phyloP scores from a whole-genome alignment of 768 basidiomycete species.

The Gyrodon lividus region DNA sequence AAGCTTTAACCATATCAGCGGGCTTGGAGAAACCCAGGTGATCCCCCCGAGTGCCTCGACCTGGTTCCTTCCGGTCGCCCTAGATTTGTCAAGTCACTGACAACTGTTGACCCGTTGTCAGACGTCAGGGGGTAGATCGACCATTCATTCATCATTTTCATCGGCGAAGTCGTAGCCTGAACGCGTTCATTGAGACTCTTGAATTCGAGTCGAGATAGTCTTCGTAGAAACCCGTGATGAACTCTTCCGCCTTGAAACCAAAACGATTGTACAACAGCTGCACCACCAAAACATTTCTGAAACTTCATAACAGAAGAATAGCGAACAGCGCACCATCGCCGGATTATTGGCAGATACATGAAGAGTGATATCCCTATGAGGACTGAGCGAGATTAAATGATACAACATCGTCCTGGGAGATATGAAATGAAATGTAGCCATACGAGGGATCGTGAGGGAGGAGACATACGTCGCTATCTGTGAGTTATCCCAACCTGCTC shows the following conservation, averaged over 20 bases:
- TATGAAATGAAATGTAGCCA: not conserved
- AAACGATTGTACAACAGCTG: conserved; percentile 83
- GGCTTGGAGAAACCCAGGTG: not conserved
- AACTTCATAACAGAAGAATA: not conserved
- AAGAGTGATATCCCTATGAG: conserved; percentile 73
- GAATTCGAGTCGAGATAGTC: conserved; percentile 71
- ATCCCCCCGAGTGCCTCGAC: not conserved
- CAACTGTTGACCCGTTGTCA: not conserved
- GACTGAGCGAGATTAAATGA: conserved; percentile 69
- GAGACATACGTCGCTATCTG: conserved; percentile 68
- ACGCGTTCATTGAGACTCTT: conserved; percentile 76
- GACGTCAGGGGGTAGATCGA: not conserved
- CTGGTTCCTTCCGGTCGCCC: not conserved
- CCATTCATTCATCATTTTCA: conserved; percentile 19
- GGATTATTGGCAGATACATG: conserved; percentile 82
- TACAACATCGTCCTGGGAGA: conserved; percentile 67
- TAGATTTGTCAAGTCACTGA: not conserved
- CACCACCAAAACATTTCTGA: not conserved
- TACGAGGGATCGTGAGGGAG: not conserved
- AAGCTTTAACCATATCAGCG: not conserved
- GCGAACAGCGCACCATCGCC: conserved; percentile 55
- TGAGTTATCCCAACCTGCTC: conserved; percentile 76
- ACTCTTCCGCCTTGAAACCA: conserved; percentile 86
- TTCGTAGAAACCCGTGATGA: conserved; percentile 79
- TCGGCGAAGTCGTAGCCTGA: conserved; percentile 70